Evolutionary conservation across 768 basidiomycete species (phyloP).

Genomic region (Amanita thiersii): DNA sequence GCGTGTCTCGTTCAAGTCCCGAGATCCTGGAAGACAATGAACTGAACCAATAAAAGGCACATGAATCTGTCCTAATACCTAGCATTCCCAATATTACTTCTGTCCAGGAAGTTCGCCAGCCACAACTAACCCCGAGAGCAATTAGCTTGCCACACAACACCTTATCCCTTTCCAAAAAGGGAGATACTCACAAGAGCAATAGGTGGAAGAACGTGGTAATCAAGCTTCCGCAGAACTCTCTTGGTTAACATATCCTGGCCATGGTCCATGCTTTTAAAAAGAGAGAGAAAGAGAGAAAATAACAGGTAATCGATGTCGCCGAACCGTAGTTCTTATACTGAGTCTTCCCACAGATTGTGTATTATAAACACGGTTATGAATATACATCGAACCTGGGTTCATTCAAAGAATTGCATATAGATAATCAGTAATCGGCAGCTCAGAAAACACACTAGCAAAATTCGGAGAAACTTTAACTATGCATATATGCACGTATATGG

Average conservation of each 20-base stretch:
- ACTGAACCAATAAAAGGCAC: not conserved
- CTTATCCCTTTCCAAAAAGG: not conserved
- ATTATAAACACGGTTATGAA: too few relatives aligned
- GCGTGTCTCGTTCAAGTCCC: conserved; percentile 47
- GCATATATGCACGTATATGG: too few relatives aligned
- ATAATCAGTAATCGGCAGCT: too few relatives aligned
- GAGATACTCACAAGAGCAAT: conserved; percentile 36
- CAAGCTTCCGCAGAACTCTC: conserved; percentile 50
- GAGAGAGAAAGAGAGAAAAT: not conserved
- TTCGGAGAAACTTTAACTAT: too few relatives aligned
- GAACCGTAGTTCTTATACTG: too few relatives aligned
- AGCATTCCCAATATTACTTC: conserved; percentile 56
- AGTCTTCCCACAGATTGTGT: too few relatives aligned
- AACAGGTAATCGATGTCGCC: too few relatives aligned
- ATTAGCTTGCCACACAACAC: not conserved
- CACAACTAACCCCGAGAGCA: conserved; percentile 26
- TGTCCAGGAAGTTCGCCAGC: conserved; percentile 50
- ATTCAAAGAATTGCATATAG: too few relatives aligned
- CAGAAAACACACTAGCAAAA: too few relatives aligned
- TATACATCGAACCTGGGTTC: too few relatives aligned
- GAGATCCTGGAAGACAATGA: conserved; percentile 35
- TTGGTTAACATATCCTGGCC: conserved; percentile 25
- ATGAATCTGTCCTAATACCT: conserved; percentile 21
- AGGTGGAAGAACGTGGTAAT: conserved; percentile 46
- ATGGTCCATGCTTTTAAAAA: not conserved